phyloP scores from a whole-genome alignment of 2,329 filamentous ascomycete species.

The Colletotrichum tropicicola region DNA sequence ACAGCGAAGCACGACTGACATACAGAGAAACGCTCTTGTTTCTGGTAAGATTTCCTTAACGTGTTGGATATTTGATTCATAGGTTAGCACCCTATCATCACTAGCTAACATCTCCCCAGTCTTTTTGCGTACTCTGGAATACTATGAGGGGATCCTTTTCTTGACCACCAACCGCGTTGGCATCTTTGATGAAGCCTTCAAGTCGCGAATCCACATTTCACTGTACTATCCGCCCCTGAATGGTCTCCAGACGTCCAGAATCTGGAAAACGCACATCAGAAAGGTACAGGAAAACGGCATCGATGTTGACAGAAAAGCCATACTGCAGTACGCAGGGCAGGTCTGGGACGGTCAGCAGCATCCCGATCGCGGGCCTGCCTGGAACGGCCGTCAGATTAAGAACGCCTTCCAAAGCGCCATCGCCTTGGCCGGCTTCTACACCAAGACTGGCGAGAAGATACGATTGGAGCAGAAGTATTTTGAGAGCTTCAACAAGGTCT shows the following conservation, averaged over 20 bases:
- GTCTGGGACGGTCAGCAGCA: not conserved
- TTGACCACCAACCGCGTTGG: slow-evolving; percentile 46
- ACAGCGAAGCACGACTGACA: slow-evolving; percentile 38
- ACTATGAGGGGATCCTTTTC: slow-evolving; percentile 46
- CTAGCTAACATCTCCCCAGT: not conserved
- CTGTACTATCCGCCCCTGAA: not conserved
- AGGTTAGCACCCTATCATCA: too few relatives aligned
- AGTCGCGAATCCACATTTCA: slow-evolving; percentile 41
- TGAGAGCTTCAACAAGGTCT: not conserved
- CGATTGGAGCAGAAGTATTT: not conserved
- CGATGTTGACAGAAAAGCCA: not conserved
- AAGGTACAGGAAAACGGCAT: not conserved
- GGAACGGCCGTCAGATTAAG: not conserved
- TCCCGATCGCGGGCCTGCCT: not conserved
- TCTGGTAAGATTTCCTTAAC: slow-evolving; percentile 28
- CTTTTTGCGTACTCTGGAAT: slow-evolving; percentile 39
- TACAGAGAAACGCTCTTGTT: slow-evolving; percentile 47
- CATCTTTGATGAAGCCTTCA: slow-evolving; percentile 46
- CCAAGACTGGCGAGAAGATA: accelerated
- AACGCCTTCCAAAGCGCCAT: not conserved
- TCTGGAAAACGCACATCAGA: not conserved
- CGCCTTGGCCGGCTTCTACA: not conserved
- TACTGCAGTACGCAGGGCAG: not conserved
- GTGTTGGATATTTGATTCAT: not conserved
- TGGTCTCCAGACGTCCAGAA: not conserved